A percentile compares a stretch with the other conserved stretches of the same genome.
Evolutionary conservation across 805 yeast genomes (phyloP).

Genomic region (Kuraishia hungarica): DNA sequence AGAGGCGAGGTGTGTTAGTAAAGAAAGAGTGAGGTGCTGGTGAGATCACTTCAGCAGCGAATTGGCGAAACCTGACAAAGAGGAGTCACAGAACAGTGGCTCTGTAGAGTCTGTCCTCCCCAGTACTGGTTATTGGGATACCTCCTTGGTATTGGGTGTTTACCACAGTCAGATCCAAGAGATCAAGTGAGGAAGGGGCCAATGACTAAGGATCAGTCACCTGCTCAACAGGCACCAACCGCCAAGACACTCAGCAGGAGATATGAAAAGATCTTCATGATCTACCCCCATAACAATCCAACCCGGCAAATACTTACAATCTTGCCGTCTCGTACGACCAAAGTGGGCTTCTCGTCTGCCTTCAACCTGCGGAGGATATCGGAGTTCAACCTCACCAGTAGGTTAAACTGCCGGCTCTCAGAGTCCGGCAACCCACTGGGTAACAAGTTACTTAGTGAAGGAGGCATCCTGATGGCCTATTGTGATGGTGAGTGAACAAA

Average conservation of each 20-base stretch:
- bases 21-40: background rate
- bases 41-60: too few relatives aligned
- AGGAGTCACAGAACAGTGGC: too few relatives aligned
- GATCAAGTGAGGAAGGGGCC: too few relatives aligned
- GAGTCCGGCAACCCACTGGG: background rate
- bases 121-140: too few relatives aligned
- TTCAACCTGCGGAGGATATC: background rate
- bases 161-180: too few relatives aligned
- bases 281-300: background rate
- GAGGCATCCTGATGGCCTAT: background rate
- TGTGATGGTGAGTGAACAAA: background rate
- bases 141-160: too few relatives aligned
- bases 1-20: background rate
- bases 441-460: background rate
- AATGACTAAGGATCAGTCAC: too few relatives aligned
- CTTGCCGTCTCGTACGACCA: background rate
- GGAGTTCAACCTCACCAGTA: background rate
- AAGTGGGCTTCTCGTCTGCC: background rate
- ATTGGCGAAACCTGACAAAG: too few relatives aligned
- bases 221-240: too few relatives aligned
- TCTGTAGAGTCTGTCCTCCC: too few relatives aligned
- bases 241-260: too few relatives aligned
- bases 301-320: background rate
- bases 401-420: slow-evolving; percentile 1
- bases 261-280: too few relatives aligned